These are phyloP conservation scores for Eimeria sp. DNA, from an alignment of 169 alveolate genomes.

Conservation along the genomic window DNA sequence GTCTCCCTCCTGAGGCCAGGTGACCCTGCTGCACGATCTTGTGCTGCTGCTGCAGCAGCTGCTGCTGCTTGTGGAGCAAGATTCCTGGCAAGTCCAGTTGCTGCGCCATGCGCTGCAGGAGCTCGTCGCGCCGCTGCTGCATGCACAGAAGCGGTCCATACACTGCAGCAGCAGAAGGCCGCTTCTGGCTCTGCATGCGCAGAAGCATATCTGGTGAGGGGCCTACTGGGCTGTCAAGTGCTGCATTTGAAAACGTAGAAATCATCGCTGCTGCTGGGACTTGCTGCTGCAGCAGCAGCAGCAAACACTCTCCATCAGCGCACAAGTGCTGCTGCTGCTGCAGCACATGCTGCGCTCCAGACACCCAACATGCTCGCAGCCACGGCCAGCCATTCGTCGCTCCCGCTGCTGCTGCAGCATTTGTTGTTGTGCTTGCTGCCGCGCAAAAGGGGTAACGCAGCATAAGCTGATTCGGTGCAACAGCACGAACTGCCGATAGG, in stretches of 20 bases:
- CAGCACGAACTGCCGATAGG: slow-evolving; percentile 9
- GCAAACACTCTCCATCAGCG: slow-evolving; percentile 49
- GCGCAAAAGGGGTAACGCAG: not conserved
- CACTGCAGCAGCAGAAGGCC: slow-evolving; percentile 40
- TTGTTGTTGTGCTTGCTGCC: not conserved
- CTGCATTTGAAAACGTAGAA: not conserved
- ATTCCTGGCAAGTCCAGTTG: slow-evolving; percentile 27
- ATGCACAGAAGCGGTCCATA: slow-evolving; percentile 40
- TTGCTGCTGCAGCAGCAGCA: slow-evolving; percentile 67
- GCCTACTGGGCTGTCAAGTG: slow-evolving; percentile 21
- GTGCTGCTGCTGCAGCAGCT: slow-evolving; percentile 66
- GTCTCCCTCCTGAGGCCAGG: not conserved
- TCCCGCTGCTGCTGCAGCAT: slow-evolving; percentile 17
- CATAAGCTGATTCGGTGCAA: not conserved
- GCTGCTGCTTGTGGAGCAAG: slow-evolving; percentile 59
- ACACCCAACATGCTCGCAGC: slow-evolving; percentile 55
- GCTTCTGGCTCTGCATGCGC: slow-evolving; percentile 36
- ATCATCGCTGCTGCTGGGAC: slow-evolving; percentile 52
- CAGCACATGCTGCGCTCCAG: slow-evolving; percentile 52
- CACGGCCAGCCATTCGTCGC: slow-evolving; percentile 29
- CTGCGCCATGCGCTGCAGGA: slow-evolving; percentile 60
- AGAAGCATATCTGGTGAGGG: slow-evolving; percentile 58
- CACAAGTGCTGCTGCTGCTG: slow-evolving; percentile 32
- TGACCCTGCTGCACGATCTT: slow-evolving; percentile 18
- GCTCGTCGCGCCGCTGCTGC: slow-evolving; percentile 66